Evolutionary conservation across 805 yeast genomes (phyloP), one percentile per base, ranked within the genome.

Genomic region (Starmera amethionina): DNA sequence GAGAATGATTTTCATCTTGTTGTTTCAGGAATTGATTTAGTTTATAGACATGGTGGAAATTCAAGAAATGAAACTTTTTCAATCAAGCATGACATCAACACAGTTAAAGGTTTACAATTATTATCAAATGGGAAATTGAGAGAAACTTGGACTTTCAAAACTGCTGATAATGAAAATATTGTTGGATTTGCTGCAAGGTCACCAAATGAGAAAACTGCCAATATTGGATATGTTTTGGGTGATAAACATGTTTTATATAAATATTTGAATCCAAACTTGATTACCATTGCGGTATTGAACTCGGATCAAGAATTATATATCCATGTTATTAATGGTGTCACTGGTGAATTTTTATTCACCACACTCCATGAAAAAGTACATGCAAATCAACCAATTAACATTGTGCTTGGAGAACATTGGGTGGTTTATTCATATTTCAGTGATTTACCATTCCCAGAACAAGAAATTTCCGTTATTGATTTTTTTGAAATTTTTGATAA

Each of bases 401-500:
- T 86, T 25, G 66, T 77, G 1, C 72, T 77, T 58, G 93, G 87
- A 37, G 97, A 90, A 55, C 77, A 89, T 60, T 90, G 93, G 84
- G 64, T 87, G 14, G 68, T 85, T 10, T 81, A 83, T 53, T 65
- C 89, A 0, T 80, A 76, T 50, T 74, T 70, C 52, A 70, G 79
- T 41, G 52, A 54, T 1, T 55, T 56, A 3, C 79, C 80, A 10
- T 56, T 66, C 16, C 69, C 75, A 4, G 73, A 73, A 29, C 72
- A 74, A 38, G 73, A 79, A 49, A 53, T 93, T 12, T 76, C 71
- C 13, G 87, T 83, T 4, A 64, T 86, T 50, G 97, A 93, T 56
- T 59, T 93, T 32, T 93, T 77, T 59, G 94, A 86, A 51, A 40
- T 46, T 35, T 51, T 56, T 22, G 50, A 49, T 28, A 63, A 45